These are phyloP conservation scores for Trichothecium sympodiale DNA, from an alignment of 2,329 filamentous ascomycete genomes.

Conservation along the genomic window DNA sequence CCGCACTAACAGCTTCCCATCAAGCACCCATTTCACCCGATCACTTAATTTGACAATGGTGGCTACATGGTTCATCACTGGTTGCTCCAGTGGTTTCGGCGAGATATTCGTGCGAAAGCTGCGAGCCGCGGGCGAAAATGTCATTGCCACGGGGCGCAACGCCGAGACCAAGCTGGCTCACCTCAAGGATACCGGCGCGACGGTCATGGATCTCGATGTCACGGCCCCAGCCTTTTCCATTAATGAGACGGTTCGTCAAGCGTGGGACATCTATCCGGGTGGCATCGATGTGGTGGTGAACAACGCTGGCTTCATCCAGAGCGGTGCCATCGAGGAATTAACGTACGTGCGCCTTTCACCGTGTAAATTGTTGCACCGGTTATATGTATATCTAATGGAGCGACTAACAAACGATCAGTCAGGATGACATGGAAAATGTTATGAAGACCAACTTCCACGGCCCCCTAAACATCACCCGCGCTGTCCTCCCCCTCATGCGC, in stretches of 20 bases:
- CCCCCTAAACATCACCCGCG: constrained; percentile 22
- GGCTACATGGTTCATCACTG: constrained; percentile 27
- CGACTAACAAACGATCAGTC: neutral
- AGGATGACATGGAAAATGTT: rapidly evolving
- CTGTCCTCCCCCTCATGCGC: constrained; percentile 19
- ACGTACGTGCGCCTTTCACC: constrained; percentile 6
- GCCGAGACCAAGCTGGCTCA: neutral
- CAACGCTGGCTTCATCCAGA: constrained; percentile 22
- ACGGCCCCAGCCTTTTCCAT: neutral
- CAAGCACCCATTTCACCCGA: no score
- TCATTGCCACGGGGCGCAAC: constrained; percentile 2
- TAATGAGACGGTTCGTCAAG: no score
- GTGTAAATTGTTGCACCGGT: no score
- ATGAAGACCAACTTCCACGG: constrained; percentile 26
- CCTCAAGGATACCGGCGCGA: neutral
- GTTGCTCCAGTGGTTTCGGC: constrained; percentile 32
- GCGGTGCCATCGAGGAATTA: constrained; percentile 14
- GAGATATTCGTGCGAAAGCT: constrained; percentile 24
- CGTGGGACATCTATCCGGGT: constrained; percentile 4
- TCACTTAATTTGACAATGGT: no score
- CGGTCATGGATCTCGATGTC: constrained; percentile 2
- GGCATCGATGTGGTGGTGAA: constrained; percentile 26
- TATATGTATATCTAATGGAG: no score
- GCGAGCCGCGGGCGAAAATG: constrained; percentile 10
- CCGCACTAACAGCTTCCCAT: no score